These are phyloP conservation scores for Periconia macrospinosa DNA, from an alignment of 2,329 filamentous ascomycete species.

Conservation along the genomic window DNA sequence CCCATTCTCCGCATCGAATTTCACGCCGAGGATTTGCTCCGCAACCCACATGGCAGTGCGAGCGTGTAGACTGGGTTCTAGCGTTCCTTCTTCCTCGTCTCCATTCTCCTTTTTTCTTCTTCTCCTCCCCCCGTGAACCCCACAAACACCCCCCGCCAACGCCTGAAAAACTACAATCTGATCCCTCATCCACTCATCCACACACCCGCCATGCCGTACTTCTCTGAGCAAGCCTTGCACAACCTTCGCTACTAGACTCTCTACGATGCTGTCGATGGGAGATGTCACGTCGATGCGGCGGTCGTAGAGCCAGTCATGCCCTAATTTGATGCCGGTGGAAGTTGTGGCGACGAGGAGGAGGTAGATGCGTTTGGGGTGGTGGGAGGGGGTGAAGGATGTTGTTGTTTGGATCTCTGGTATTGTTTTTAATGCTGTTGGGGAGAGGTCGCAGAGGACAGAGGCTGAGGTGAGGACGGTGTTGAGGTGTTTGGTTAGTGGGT, in stretches of 20 bases:
- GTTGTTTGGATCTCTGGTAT: slow-evolving; percentile 15
- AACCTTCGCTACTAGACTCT: slow-evolving; percentile 48
- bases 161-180: slow-evolving; percentile 64
- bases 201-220: slow-evolving; percentile 50
- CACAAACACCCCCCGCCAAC: slow-evolving; percentile 40
- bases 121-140: too few species aligned
- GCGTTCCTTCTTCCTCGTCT: slow-evolving; percentile 42
- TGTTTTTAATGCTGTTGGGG: background rate
- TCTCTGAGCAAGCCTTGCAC: slow-evolving; percentile 50
- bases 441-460: slow-evolving; percentile 17
- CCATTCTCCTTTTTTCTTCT: too few species aligned
- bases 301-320: slow-evolving; percentile 55
- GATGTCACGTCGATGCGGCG: slow-evolving; percentile 17
- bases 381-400: slow-evolving; percentile 46
- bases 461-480: slow-evolving; percentile 25
- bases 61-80: slow-evolving; percentile 48
- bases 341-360: slow-evolving; percentile 59
- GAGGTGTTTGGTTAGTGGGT: slow-evolving; percentile 29
- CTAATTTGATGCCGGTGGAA: slow-evolving; percentile 51
- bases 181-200: slow-evolving; percentile 60
- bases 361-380: slow-evolving; percentile 52
- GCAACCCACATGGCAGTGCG: slow-evolving; percentile 52
- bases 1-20: slow-evolving; percentile 39
- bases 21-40: slow-evolving; percentile 40
- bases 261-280: slow-evolving; percentile 18